Base-by-base conservation (phyloP, 345 rosid genomes). In the Bretschneidera sinensis region DNA sequence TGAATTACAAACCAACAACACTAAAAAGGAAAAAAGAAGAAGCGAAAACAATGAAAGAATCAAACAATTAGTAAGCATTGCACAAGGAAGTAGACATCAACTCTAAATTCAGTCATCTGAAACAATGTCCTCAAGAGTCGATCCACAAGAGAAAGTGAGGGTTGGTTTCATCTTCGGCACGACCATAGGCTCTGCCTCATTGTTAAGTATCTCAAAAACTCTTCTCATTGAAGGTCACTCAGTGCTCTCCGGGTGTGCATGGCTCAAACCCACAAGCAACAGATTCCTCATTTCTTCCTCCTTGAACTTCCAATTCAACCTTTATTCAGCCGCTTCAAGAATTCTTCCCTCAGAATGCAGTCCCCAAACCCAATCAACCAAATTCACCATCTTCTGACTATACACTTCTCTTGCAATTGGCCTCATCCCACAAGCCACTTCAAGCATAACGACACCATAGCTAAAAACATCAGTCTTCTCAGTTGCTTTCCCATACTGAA, bases 361-460 rank as follows among this genome's bases (percentile, higher is more conserved):
- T 39, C 78, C 79, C 99, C 99, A 90, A 17, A 88, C 96, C 96
- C 92, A 90, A 48, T 90, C 95, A 50, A 94, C 97, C 79, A 94
- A 66, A 76, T 94, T 94, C 67, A 84, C 86, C 79, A 89, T 83
- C 58, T 71, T 83, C 49, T 88, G 88, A 63, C 76, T 69, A 15
- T 69, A 59, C 2, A 66, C 51, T 45, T 94, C 97, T 48, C 84
- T 79, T 80, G 84, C 99, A 31, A 88, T 88, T 9, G 97, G 99
- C 79, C 97, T 86, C 76, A 79, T 83, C 9, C 97, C 96, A 45
- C 96, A 94, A 43, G 92, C 91, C 73, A 88, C 79, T 70, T 94
- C 99, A 54, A 94, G 88, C 1, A 88, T 70, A 61, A 94, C 95
- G 35, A 90, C 92, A 9, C 97, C 99, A 21, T 76, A 94, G 79